Evolutionary conservation across 176 grass and related monocot species (phyloP), one percentile per base, ranked within the genome.

Genomic region (Zea luxurians): DNA sequence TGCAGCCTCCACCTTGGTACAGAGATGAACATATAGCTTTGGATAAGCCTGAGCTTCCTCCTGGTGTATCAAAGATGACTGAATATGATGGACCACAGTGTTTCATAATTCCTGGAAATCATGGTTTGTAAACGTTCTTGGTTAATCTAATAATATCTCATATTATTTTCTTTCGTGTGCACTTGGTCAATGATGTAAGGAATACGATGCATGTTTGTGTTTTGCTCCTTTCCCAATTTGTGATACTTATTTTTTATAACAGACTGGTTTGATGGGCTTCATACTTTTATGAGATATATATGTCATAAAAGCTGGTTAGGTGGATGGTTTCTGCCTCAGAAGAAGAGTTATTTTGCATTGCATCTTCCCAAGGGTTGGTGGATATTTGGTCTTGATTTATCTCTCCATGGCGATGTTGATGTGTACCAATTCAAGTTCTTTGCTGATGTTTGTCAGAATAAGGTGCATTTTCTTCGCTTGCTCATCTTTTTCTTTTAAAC

Each of bases 391-490:
- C 94, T 97, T 79, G 94, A 97, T 87, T 83, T 93, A 73, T 91
- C 91, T 85, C 94, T 97, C 55, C 94, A 97, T 84, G 84, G 94
- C 4, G 89, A 97, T 65, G 89, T 97, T 80, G 91, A 93, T 86
- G 94, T 97, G 47, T 97, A 97, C 68, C 94, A 97, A 55, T 97
- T 97, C 85, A 97, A 88, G 69, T 93, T 97, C 80, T 97, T 97
- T 2, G 84, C 91, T 62, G 91, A 93, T 52, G 65, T 97, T 81
- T 93, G 82, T 70, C 82, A 46, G 44, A 83, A 86, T 80, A 97
- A 97, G 94, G 94, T 93, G 86, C 60, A 49, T 79, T 76, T 62
- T 41, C 38, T 66, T 64, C 3, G 2, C 37, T 72, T 74, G 46
- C 7, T 68, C 54, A 52, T 73, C 9, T 6, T 62, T 80, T 61